phyloP scores from a whole-genome alignment of 495 filamentous ascomycete species.

The Alectoria sarmentosa region DNA sequence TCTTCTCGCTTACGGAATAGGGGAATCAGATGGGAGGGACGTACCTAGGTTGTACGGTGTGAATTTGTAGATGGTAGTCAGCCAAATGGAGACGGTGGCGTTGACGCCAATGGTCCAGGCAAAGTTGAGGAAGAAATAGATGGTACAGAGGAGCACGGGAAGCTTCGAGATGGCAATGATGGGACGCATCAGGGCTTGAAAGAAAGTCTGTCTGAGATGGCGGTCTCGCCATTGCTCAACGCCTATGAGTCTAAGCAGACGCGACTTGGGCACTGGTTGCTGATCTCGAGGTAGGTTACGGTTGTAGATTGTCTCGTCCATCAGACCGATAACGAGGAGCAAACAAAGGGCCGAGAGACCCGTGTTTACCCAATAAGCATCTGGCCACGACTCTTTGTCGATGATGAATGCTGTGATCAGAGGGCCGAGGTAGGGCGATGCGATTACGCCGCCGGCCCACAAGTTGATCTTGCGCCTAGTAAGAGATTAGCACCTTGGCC shows the following conservation, averaged over 20 bases:
- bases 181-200: slow-evolving; percentile 40
- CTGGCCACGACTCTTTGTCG: slow-evolving; percentile 42
- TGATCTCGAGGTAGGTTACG: slow-evolving; percentile 39
- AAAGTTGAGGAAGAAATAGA: slow-evolving; percentile 55
- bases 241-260: slow-evolving; percentile 39
- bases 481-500: not conserved
- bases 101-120: slow-evolving; percentile 59
- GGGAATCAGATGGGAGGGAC: not conserved
- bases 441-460: slow-evolving; percentile 45
- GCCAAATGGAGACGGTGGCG: slow-evolving; percentile 50
- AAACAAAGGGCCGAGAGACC: slow-evolving; percentile 42
- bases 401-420: slow-evolving; percentile 54
- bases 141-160: slow-evolving; percentile 39
- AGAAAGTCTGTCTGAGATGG: slow-evolving; percentile 37
- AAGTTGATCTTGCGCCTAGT: slow-evolving; percentile 53
- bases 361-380: slow-evolving; percentile 48
- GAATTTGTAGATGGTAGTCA: slow-evolving; percentile 49
- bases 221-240: slow-evolving; percentile 40
- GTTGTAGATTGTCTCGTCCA: slow-evolving; percentile 57
- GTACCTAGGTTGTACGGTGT: slow-evolving; percentile 45
- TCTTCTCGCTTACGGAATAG: no score
- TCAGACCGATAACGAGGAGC: slow-evolving; percentile 42
- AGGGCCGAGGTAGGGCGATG: slow-evolving; percentile 55
- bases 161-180: slow-evolving; percentile 44
- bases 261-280: slow-evolving; percentile 38